Evolutionary conservation across 129 eudicot genomes (phyloP), one percentile per base, ranked within the genome.

Genomic region (Flaveria robusta): DNA sequence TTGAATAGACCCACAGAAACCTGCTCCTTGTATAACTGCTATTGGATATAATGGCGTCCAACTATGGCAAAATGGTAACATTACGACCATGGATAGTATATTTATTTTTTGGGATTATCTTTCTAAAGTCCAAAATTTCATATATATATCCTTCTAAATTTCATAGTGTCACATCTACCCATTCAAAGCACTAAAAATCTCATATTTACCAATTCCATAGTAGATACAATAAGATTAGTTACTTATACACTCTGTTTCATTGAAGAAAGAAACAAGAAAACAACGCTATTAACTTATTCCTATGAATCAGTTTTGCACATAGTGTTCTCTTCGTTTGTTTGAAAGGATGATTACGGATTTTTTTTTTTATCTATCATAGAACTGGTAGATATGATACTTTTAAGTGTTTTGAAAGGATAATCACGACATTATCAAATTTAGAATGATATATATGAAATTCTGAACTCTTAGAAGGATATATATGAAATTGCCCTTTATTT

Each of bases 1-100:
- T 74, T 71, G 31, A 77, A 84, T 66, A 92, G 98, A 87, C 76
- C 92, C 92, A 60, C 98, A 92, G 62, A 86, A 79, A 79, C 56
- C 81, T 80, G 72, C 82, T 73, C 98, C 98, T 56, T 92, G 90
- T 82, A 85, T 88, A 74, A 86, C 98, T 58, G 98, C 80, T 73
- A 79, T 90, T 56, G 98, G 94, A 79, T 90, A 90, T 87, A 92
- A 90, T 55, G 98, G 96, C 31, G 78, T 86, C n/a, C 87, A 76
- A 77, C 83, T 90, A 63, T 92, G 96, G 94, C 90, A 92, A 82
- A 79, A 74, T 68, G 98, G 98, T 92, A 88, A 64, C 19, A 39
- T 56, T 59, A 42, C 63, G 29, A 69, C 76, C 56, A 2, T 19
- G 16, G 63, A 14, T 58, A 47, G 9, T 19, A 20, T 19, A 16